These are phyloP conservation scores for Hypoxylon rickii DNA, from an alignment of 495 filamentous ascomycete genomes.

Conservation along the genomic window DNA sequence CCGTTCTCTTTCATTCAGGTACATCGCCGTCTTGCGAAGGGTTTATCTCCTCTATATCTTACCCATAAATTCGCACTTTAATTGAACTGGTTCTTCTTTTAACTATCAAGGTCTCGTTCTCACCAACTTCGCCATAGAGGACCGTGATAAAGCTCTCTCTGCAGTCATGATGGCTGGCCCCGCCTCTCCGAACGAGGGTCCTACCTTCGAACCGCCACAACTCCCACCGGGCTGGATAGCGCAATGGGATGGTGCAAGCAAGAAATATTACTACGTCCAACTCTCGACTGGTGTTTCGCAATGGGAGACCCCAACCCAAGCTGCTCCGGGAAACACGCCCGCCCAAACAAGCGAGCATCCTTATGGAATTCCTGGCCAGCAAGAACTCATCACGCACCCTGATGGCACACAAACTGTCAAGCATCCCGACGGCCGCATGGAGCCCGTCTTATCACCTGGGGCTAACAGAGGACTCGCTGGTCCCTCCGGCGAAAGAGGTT, in stretches of 20 bases:
- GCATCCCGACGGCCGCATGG: constrained; percentile 55
- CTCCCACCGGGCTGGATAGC: constrained; percentile 81
- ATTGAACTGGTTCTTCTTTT: constrained; percentile 6
- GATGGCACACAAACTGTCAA: constrained; percentile 57
- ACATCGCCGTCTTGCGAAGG: constrained; percentile 1
- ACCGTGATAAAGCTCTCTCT: constrained; percentile 28
- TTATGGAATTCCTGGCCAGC: constrained; percentile 51
- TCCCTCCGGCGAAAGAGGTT: constrained; percentile 46
- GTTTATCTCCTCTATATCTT: background rate
- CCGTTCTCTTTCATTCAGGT: constrained; percentile 4
- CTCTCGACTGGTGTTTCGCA: constrained; percentile 73
- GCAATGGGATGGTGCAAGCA: constrained; percentile 75
- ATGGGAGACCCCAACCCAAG: constrained; percentile 76
- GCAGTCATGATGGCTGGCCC: constrained; percentile 51
- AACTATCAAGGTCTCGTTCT: background rate
- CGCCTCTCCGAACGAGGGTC: constrained; percentile 66
- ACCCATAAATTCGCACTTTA: background rate
- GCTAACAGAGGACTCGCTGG: constrained; percentile 45
- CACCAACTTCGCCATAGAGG: constrained; percentile 7
- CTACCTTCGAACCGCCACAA: constrained; percentile 69
- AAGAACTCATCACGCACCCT: constrained; percentile 56
- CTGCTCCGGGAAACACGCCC: constrained; percentile 60
- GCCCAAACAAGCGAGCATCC: constrained; percentile 52
- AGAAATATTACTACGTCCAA: constrained; percentile 82
- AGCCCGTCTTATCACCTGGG: constrained; percentile 48